Conservation (phyloP, 352 stramenopile species). For the Pythium rishiriense region DNA sequence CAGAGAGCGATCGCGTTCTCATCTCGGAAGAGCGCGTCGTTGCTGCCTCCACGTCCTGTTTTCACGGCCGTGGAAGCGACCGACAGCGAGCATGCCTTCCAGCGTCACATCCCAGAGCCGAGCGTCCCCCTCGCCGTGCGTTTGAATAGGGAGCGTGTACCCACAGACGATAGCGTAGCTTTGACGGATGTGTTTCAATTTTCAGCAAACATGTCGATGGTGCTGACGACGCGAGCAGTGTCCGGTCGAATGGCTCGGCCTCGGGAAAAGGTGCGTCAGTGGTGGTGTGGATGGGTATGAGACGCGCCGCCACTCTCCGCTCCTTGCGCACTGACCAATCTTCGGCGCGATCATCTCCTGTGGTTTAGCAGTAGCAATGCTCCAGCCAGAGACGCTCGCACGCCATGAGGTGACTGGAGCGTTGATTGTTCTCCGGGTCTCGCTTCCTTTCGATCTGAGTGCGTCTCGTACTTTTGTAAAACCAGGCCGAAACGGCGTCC, state of each 20-base stretch:
- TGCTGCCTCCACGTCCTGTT: too few relatives aligned
- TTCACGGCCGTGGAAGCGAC: too few relatives aligned
- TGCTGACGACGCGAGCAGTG: neutral
- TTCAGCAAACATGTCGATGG: neutral
- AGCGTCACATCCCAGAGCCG: neutral
- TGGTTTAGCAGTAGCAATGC: neutral
- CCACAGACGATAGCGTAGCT: neutral
- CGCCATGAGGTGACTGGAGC: neutral
- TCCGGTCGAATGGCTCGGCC: neutral
- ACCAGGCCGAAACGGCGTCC: constrained; percentile 1
- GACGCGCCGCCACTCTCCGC: too few relatives aligned
- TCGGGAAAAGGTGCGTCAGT: neutral
- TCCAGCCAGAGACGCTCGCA: neutral
- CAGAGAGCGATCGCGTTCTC: neutral
- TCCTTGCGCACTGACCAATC: too few relatives aligned
- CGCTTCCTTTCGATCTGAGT: neutral
- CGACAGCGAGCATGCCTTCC: neutral
- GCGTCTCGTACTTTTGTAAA: neutral
- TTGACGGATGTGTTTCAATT: neutral
- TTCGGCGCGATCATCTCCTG: too few relatives aligned
- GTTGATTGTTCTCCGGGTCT: neutral
- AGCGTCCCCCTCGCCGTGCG: neutral
- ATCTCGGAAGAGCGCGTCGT: neutral
- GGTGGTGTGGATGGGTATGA: too few relatives aligned
- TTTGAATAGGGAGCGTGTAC: neutral